Percentiles rank a stretch among this genome's conserved stretches.
Conservation (phyloP, 2,329 filamentous ascomycete genomes). For the Verticillium tricorpus region DNA sequence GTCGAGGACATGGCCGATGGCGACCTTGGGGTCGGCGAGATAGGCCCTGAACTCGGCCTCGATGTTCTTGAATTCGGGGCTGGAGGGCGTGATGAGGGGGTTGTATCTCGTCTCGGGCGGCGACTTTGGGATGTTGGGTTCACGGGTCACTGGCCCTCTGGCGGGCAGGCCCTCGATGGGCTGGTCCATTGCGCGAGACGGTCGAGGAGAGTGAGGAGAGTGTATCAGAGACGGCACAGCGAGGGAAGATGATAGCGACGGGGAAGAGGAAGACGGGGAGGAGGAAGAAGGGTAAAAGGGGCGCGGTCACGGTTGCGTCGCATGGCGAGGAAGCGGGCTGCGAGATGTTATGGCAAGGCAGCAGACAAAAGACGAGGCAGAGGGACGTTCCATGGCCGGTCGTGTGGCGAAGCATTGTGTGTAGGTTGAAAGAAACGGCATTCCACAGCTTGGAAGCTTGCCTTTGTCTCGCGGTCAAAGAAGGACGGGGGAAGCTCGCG, state of each 20-base stretch:
- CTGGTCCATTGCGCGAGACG: neutral
- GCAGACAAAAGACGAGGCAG: neutral
- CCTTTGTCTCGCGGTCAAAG: neutral
- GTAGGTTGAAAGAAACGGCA: neutral
- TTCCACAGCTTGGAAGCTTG: neutral
- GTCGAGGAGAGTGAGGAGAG: neutral
- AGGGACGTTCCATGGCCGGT: neutral
- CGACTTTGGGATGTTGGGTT: neutral
- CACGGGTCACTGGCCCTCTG: neutral
- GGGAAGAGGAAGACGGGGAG: neutral
- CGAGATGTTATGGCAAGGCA: neutral
- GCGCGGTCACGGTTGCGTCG: neutral
- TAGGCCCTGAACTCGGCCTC: constrained; percentile 23
- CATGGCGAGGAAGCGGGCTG: neutral
- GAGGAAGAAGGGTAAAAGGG: neutral
- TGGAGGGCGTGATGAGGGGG: constrained; percentile 17
- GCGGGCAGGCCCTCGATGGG: neutral
- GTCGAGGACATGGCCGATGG: constrained; percentile 26
- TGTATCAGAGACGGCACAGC: neutral
- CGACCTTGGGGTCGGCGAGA: constrained; percentile 15
- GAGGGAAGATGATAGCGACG: neutral
- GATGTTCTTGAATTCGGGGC: constrained; percentile 19
- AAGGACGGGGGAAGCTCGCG: neutral
- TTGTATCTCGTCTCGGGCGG: constrained; percentile 11
- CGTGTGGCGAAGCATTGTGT: neutral